Percentiles rank a stretch among this genome's conserved stretches.
phyloP scores from a whole-genome alignment of 2,329 filamentous ascomycete genomes.

The Septoria petroselini region DNA sequence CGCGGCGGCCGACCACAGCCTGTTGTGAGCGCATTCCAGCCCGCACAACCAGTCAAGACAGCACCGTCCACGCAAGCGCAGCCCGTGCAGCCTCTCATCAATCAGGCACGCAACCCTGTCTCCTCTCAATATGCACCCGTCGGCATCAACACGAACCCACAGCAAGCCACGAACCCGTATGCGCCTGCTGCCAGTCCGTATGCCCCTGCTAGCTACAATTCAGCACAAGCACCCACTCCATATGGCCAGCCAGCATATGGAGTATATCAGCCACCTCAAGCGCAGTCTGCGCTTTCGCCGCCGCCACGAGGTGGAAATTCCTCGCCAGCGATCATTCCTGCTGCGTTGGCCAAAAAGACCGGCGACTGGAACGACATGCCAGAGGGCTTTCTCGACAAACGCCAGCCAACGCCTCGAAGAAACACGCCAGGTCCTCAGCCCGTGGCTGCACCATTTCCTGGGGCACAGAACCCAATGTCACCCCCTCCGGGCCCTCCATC shows the following conservation, averaged over 20 bases:
- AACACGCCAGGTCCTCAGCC: slow-evolving; percentile 67
- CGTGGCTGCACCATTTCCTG: slow-evolving; percentile 72
- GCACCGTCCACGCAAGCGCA: slow-evolving; percentile 7
- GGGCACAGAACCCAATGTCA: slow-evolving; percentile 51
- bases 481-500: slow-evolving; percentile 57
- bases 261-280: slow-evolving; percentile 44
- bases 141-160: slow-evolving; percentile 16
- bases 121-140: slow-evolving; percentile 43
- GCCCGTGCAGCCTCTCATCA: slow-evolving; percentile 44
- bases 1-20: slow-evolving; percentile 29
- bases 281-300: slow-evolving; percentile 51
- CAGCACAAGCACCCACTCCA: slow-evolving; percentile 46
- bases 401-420: slow-evolving; percentile 61
- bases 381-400: slow-evolving; percentile 67
- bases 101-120: slow-evolving; percentile 34
- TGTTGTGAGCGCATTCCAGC: slow-evolving; percentile 25
- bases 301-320: slow-evolving; percentile 65
- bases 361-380: slow-evolving; percentile 95
- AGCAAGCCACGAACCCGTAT: slow-evolving; percentile 49
- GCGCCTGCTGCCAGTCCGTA: slow-evolving; percentile 34
- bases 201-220: slow-evolving; percentile 38
- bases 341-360: slow-evolving; percentile 67
- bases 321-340: slow-evolving; percentile 62
- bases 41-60: slow-evolving; percentile 41
- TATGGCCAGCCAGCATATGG: slow-evolving; percentile 43